Evolutionary conservation across 805 yeast species (phyloP), one percentile per base, ranked within the genome.

Genomic region (Groenewaldozyma salmanticensis): DNA sequence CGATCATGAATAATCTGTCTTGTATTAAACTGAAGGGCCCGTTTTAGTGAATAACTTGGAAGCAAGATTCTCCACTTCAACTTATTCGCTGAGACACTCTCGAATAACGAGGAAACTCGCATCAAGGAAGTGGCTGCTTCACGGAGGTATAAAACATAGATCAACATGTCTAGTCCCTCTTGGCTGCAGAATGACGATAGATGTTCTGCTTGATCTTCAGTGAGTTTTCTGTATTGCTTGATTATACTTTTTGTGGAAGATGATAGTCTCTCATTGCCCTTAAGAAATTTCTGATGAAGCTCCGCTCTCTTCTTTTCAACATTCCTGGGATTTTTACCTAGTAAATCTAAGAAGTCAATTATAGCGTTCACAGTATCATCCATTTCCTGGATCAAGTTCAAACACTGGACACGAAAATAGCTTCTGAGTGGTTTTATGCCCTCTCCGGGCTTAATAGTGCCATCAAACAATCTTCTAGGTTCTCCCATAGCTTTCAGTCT

Each of bases 1-100:
- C 67, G 67, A 51, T 72, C 77, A 27, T 62, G 58, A 4, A 66
- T 52, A 45, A 71, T 68, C 35, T 63, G 70, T 24, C 50, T 54
- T 0, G 72, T 66, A n/a, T 69, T 45, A 31, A 71, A 58, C 33
- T 60, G 59, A 9, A 72, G 39, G 0, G 73, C 68, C 41, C 72
- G 54, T 3, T 47, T 34, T 4, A 65, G 43, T 2, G 75, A 70
- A 44, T 71, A 67, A 17, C 57, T 56, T 2, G 72, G 70, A 1
- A 52, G 31, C 7, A 52, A 46, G 2, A 69, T n/a, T 37, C 54
- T 55, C 70, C 67, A 67, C n/a, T 47, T 32, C n/a, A 59, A 53
- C 11, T 32, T 22, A 5, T 44, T 33, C 20, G 24, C 15, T 5
- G 47, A 29, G 16, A 41, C 33, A 9, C 21, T 31, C n/a, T 42